Conservation (phyloP, 129 eudicot genomes). For the Escallonia herrerae region DNA sequence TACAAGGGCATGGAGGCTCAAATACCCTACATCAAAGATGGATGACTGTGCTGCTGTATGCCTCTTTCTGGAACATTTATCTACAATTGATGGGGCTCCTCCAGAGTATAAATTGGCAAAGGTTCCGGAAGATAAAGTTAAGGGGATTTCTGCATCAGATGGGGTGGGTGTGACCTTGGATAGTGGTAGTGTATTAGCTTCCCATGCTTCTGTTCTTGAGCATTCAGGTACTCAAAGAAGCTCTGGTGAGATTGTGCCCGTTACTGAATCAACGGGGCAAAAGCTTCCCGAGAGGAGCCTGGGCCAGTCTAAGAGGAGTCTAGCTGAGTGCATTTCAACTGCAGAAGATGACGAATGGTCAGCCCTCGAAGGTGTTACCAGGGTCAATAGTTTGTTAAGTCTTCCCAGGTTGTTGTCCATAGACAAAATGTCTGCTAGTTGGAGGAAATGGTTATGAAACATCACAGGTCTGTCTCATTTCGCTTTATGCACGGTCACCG, state of each 20-base stretch:
- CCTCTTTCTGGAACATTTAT: constrained; percentile 39
- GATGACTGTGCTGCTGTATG: constrained; percentile 76
- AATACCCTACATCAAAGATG: constrained; percentile 67
- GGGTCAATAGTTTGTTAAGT: constrained; percentile 66
- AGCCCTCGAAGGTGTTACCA: constrained; percentile 64
- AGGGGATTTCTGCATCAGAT: constrained; percentile 7
- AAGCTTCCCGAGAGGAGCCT: constrained; percentile 19
- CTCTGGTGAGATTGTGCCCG: constrained; percentile 53
- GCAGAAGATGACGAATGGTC: constrained; percentile 69
- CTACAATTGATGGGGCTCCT: neutral
- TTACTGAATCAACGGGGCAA: constrained; percentile 28
- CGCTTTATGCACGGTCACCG: neutral
- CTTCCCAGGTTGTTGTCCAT: constrained; percentile 56
- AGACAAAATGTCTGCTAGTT: constrained; percentile 51
- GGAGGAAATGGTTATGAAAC: constrained; percentile 47
- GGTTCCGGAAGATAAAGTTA: constrained; percentile 17
- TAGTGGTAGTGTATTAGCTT: constrained; percentile 4
- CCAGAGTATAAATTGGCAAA: constrained; percentile 1
- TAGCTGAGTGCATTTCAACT: constrained; percentile 64
- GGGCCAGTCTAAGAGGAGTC: constrained; percentile 54
- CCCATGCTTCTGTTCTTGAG: constrained; percentile 16
- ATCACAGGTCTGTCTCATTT: constrained; percentile 6
- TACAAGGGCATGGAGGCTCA: constrained; percentile 68
- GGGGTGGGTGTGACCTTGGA: constrained; percentile 1
- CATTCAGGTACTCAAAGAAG: constrained; percentile 25